phyloP scores from a whole-genome alignment of 1,284 basidiomycete species.

The Marasmius fiardii region DNA sequence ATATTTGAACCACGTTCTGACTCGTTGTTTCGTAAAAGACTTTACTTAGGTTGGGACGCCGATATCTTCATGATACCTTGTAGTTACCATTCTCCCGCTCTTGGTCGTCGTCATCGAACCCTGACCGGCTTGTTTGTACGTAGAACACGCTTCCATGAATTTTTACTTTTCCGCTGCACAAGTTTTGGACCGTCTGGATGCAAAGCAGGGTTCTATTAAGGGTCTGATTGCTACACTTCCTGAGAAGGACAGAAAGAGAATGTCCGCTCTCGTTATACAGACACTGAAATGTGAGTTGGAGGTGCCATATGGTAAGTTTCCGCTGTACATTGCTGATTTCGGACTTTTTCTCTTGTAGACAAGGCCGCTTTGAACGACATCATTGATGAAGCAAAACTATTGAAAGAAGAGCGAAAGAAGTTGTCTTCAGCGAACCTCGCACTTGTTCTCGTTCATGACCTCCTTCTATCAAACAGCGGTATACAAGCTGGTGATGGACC shows the following conservation, averaged over 20 bases:
- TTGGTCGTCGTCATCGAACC: not conserved
- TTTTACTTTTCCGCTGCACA: slow-evolving; percentile 89
- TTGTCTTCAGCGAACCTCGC: slow-evolving; percentile 73
- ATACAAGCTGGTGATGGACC: slow-evolving; percentile 89
- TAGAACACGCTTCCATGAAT: slow-evolving; percentile 65
- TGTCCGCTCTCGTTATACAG: slow-evolving; percentile 81
- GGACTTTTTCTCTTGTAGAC: slow-evolving; percentile 38
- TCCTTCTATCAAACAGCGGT: slow-evolving; percentile 67
- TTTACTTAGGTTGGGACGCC: not conserved
- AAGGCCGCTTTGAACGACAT: slow-evolving; percentile 67
- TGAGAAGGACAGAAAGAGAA: slow-evolving; percentile 75
- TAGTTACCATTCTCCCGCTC: slow-evolving; percentile 1
- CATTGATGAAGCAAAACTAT: slow-evolving; percentile 61
- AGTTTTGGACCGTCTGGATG: slow-evolving; percentile 80
- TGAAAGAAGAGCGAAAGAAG: slow-evolving; percentile 71
- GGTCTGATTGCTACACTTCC: slow-evolving; percentile 69
- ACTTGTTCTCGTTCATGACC: slow-evolving; percentile 84
- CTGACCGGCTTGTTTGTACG: slow-evolving; percentile 27
- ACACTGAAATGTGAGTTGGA: slow-evolving; percentile 86
- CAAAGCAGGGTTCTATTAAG: slow-evolving; percentile 85
- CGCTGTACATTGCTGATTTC: not conserved
- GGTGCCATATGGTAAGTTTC: too few species aligned
- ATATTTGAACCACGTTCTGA: slow-evolving; percentile 11
- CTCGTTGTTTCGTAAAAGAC: slow-evolving; percentile 2
- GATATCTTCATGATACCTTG: not conserved